Evolutionary conservation across 805 yeast species (phyloP).

Genomic region (Nakazawaea laoshanensis): DNA sequence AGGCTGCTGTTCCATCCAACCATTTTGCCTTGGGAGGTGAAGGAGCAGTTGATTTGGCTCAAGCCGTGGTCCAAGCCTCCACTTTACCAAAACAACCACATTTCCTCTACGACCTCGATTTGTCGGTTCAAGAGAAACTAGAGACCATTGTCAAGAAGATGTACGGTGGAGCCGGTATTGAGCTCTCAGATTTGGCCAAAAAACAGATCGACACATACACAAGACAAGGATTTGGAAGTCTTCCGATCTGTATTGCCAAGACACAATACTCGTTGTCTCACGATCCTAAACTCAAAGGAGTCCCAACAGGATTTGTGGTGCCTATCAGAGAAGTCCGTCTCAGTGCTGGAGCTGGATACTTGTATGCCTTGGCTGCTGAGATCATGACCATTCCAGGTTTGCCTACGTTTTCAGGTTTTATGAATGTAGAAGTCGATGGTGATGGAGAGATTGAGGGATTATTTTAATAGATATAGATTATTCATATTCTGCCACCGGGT

Average conservation of each 20-base stretch:
- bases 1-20: conserved; percentile 70
- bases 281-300: conserved; percentile 77
- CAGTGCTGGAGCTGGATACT: conserved; percentile 85
- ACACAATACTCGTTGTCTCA: conserved; percentile 81
- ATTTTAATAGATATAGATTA: conserved; percentile 30
- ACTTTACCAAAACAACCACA: conserved; percentile 23
- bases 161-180: conserved; percentile 73
- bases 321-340: conserved; percentile 77
- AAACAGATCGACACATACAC: conserved; percentile 61
- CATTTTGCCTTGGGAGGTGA: conserved; percentile 86
- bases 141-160: conserved; percentile 59
- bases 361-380: conserved; percentile 80
- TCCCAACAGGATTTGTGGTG: conserved; percentile 70
- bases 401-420: conserved; percentile 79
- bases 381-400: conserved; percentile 83
- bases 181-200: conserved; percentile 61
- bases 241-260: conserved; percentile 81
- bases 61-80: conserved; percentile 59
- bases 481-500: conserved; percentile 9
- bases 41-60: conserved; percentile 70
- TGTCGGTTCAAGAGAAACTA: conserved; percentile 62
- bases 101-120: conserved; percentile 55
- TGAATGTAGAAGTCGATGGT: conserved; percentile 77
- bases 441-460: conserved; percentile 79
- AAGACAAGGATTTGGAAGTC: conserved; percentile 65